These are phyloP conservation scores for Cercospora sp. DNA, from an alignment of 2,329 filamentous ascomycete genomes.

Conservation along the genomic window DNA sequence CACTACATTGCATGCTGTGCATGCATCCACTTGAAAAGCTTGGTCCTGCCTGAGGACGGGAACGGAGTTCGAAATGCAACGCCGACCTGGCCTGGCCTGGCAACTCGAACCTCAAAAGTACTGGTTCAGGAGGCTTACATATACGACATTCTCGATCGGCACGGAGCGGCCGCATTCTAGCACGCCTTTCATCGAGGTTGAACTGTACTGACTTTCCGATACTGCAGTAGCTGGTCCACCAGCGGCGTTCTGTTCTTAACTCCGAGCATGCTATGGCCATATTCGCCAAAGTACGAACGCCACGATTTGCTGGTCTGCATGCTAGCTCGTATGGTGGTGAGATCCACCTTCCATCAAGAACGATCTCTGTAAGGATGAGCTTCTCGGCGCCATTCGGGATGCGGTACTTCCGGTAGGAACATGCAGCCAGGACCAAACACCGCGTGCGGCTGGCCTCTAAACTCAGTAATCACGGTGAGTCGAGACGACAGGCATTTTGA, in stretches of 20 bases:
- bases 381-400: neutral
- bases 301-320: neutral
- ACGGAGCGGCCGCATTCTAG: neutral
- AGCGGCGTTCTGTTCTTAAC: neutral
- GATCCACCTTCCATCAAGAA: neutral
- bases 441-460: neutral
- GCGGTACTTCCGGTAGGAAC: neutral
- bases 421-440: neutral
- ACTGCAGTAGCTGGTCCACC: constrained; percentile 6
- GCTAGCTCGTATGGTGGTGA: neutral
- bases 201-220: constrained; percentile 5
- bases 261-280: neutral
- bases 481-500: neutral
- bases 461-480: neutral
- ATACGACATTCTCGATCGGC: neutral
- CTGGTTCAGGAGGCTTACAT: neutral
- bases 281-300: neutral
- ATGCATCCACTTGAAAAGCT: neutral
- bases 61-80: neutral
- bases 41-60: neutral
- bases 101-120: neutral
- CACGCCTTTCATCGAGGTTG: neutral
- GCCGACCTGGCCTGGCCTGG: neutral
- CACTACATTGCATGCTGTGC: neutral
- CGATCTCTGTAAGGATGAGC: neutral